Conservation (phyloP, 73 alveolate genomes). For the Blepharisma stoltei region DNA sequence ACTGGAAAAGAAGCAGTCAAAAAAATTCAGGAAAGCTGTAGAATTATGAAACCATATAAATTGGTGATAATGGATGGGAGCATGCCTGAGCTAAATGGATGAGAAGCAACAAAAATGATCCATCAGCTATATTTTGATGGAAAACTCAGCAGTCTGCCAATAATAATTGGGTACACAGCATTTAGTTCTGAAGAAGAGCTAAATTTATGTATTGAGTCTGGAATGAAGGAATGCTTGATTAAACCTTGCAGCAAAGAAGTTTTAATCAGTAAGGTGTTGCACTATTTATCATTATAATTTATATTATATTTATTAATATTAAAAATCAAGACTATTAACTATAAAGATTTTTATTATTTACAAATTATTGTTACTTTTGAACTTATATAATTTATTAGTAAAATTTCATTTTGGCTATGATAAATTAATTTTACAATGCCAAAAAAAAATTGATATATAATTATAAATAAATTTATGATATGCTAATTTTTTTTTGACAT, state of each 20-base stretch:
- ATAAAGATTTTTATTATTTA: too few relatives aligned
- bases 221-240: background rate
- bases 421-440: too few relatives aligned
- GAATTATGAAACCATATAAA: too few relatives aligned
- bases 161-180: background rate
- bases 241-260: background rate
- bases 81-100: background rate
- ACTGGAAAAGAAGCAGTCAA: conserved; percentile 29
- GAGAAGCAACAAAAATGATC: background rate
- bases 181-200: background rate
- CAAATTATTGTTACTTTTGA: too few relatives aligned
- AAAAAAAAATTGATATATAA: too few relatives aligned
- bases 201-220: background rate
- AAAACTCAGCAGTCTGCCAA: background rate
- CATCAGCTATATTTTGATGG: background rate
- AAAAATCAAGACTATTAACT: too few relatives aligned
- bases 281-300: background rate
- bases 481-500: too few relatives aligned
- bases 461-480: too few relatives aligned
- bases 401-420: too few relatives aligned
- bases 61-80: background rate
- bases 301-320: too few relatives aligned
- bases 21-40: conserved; percentile 8
- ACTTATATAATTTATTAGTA: too few relatives aligned
- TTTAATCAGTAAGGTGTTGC: background rate